Evolutionary conservation across 257 asterid species (phyloP).

Genomic region (Solanum tarapatanum): DNA sequence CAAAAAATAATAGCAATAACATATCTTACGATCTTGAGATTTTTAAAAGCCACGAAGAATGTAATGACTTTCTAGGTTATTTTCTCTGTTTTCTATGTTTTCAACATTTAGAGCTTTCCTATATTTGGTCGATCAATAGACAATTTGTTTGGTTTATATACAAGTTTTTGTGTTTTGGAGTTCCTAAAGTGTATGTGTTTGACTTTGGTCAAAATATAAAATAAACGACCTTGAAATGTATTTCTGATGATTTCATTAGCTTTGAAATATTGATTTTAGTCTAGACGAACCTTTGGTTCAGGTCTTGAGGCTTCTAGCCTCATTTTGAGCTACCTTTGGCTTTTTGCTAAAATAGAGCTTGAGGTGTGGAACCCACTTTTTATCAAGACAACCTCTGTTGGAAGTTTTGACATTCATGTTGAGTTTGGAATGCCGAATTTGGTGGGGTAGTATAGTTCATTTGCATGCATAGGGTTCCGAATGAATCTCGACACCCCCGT

Average conservation of each 20-base stretch:
- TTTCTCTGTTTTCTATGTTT: too few species aligned
- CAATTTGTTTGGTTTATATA: too few species aligned
- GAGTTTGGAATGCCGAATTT: background rate
- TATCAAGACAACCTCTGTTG: background rate
- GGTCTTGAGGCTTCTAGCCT: background rate
- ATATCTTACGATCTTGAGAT: too few species aligned
- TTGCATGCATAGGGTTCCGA: too few species aligned
- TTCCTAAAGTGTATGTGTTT: too few species aligned
- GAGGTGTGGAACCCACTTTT: background rate
- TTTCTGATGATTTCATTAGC: background rate
- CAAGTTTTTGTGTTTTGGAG: too few species aligned
- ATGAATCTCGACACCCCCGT: too few species aligned
- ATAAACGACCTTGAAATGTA: background rate
- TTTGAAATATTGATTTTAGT: too few species aligned
- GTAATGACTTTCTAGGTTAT: background rate
- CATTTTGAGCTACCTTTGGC: background rate
- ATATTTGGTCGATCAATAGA: too few species aligned
- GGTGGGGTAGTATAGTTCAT: background rate
- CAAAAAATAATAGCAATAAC: background rate
- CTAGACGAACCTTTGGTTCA: too few species aligned
- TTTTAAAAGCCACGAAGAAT: background rate
- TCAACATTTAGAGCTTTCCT: background rate
- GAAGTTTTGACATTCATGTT: background rate
- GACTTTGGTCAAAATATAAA: too few species aligned
- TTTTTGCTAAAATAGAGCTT: background rate